Evolutionary conservation across 164 flowering plant genomes (phyloP).

Genomic region (Vitis amurensis): DNA sequence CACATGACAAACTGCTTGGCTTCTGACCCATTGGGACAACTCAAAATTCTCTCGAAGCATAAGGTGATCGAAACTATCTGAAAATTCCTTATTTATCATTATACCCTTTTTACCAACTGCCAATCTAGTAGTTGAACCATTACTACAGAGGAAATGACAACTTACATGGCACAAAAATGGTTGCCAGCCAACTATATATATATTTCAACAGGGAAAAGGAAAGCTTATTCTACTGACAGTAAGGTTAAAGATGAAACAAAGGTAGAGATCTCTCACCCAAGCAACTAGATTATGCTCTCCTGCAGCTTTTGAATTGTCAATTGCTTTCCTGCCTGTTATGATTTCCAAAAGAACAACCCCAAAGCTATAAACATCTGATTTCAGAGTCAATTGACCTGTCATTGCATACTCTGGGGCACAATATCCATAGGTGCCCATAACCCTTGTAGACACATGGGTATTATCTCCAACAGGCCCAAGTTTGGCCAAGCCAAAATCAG

Average conservation of each 20-base stretch:
- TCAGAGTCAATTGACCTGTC: constrained; percentile 42
- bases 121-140: no score
- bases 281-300: constrained; percentile 44
- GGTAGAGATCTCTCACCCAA: constrained; percentile 30
- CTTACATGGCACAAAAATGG: no score
- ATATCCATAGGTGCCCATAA: constrained; percentile 48
- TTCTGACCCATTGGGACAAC: no score
- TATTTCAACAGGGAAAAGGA: background rate
- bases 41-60: no score
- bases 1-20: no score
- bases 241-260: no score
- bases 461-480: constrained; percentile 46
- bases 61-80: no score
- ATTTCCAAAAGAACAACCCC: constrained; percentile 45
- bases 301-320: constrained; percentile 30
- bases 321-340: constrained; percentile 41
- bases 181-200: background rate
- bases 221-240: no score
- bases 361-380: constrained; percentile 48
- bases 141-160: no score
- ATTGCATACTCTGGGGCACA: constrained; percentile 52
- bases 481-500: constrained; percentile 48
- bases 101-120: no score
- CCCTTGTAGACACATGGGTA: constrained; percentile 45
- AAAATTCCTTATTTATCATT: no score